phyloP scores from a whole-genome alignment of 352 stramenopile genomes.

The Globisporangium splendens region DNA sequence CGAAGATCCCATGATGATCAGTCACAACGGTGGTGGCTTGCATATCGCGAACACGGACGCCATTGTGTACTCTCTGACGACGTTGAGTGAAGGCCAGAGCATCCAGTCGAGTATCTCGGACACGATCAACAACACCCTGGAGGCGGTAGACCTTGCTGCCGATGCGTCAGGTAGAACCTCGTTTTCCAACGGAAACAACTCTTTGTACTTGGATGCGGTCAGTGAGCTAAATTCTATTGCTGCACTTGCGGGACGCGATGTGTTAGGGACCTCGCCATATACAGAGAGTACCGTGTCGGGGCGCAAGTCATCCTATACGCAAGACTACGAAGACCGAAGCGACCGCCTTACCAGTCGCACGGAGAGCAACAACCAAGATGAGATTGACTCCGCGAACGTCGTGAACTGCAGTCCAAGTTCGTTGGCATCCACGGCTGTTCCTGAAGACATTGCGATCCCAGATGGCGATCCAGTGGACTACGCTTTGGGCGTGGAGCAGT shows the following conservation, averaged over 20 bases:
- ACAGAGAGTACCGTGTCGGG: slow-evolving; percentile 3
- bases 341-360: neutral
- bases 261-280: slow-evolving; percentile 11
- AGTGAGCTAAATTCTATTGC: slow-evolving; percentile 11
- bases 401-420: slow-evolving; percentile 35
- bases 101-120: slow-evolving; percentile 39
- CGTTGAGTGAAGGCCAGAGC: slow-evolving; percentile 52
- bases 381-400: slow-evolving; percentile 21
- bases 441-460: slow-evolving; percentile 72
- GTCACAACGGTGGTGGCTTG: slow-evolving; percentile 26
- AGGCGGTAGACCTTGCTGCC: slow-evolving; percentile 8
- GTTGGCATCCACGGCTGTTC: slow-evolving; percentile 38
- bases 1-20: slow-evolving; percentile 85
- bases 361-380: slow-evolving; percentile 12
- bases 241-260: slow-evolving; percentile 10
- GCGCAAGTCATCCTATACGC: slow-evolving; percentile 13
- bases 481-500: slow-evolving; percentile 75
- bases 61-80: slow-evolving; percentile 45
- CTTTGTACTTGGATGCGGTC: slow-evolving; percentile 28
- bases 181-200: slow-evolving; percentile 20
- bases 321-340: slow-evolving; percentile 5
- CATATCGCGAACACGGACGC: slow-evolving; percentile 42
- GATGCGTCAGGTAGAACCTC: slow-evolving; percentile 21
- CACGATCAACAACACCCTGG: slow-evolving; percentile 24
- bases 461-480: slow-evolving; percentile 81